phyloP scores from a whole-genome alignment of 2,329 filamentous ascomycete species.

The Aurifilum marmelostoma region DNA sequence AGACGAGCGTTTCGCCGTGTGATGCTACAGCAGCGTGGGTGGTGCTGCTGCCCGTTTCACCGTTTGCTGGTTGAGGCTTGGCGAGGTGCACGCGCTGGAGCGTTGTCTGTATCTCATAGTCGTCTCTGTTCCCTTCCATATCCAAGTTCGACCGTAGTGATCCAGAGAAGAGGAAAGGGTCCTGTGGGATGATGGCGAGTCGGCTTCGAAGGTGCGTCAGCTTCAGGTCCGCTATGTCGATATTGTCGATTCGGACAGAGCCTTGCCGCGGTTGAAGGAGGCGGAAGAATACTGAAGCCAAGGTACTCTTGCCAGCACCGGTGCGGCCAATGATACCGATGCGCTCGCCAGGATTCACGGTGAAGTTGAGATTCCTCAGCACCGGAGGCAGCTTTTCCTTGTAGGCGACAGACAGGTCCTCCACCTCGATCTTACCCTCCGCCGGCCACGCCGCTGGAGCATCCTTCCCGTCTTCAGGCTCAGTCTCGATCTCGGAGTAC shows the following conservation, averaged over 20 bases:
- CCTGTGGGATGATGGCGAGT: constrained; percentile 68
- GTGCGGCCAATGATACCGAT: constrained; percentile 69
- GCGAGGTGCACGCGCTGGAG: constrained; percentile 65
- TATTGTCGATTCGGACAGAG: constrained; percentile 48
- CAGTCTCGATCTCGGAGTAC: constrained; percentile 45
- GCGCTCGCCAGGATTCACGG: constrained; percentile 56
- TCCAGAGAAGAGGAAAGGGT: constrained; percentile 68
- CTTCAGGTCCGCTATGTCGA: constrained; percentile 61
- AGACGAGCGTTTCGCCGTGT: constrained; percentile 31
- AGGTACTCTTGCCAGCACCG: constrained; percentile 67
- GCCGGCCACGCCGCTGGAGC: constrained; percentile 47
- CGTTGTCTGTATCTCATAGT: constrained; percentile 63
- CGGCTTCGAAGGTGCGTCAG: constrained; percentile 63
- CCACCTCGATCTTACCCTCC: constrained; percentile 44
- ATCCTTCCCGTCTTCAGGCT: constrained; percentile 40
- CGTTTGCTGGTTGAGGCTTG: constrained; percentile 45
- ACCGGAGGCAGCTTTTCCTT: constrained; percentile 42
- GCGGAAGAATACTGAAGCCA: constrained; percentile 67
- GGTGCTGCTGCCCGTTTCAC: constrained; percentile 36
- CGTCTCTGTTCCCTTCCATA: constrained; percentile 62
- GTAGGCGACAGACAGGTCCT: constrained; percentile 44
- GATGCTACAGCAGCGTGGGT: constrained; percentile 22
- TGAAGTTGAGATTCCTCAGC: constrained; percentile 43
- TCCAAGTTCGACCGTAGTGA: constrained; percentile 67
- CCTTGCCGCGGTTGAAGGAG: constrained; percentile 51